phyloP scores from a whole-genome alignment of 495 filamentous ascomycete species.

The Aspergillus heteromorphus region DNA sequence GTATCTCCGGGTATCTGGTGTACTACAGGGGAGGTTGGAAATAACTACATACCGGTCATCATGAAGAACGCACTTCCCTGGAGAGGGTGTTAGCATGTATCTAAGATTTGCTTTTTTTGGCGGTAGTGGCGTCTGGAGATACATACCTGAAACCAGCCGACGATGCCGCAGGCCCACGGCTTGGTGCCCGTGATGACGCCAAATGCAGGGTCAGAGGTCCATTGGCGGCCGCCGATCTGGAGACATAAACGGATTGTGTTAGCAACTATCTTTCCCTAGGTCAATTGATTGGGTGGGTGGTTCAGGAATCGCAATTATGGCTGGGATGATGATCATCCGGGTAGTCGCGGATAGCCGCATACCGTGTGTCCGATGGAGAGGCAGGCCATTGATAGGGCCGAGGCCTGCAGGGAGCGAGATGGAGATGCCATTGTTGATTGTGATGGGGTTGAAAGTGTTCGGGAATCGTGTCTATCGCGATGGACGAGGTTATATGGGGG shows the following conservation, averaged over 20 bases:
- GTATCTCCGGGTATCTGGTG: too few species aligned
- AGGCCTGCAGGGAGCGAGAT: conserved; percentile 20
- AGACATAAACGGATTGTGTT: neutral
- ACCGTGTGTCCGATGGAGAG: conserved; percentile 27
- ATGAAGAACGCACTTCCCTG: conserved; percentile 29
- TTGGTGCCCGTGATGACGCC: conserved; percentile 17
- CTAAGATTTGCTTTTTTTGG: too few species aligned
- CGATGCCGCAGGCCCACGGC: conserved; percentile 24
- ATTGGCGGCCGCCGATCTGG: conserved; percentile 18
- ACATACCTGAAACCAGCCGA: conserved; percentile 31
- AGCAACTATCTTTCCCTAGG: neutral
- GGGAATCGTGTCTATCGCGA: too few species aligned
- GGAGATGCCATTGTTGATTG: conserved; percentile 1
- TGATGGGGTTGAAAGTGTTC: too few species aligned
- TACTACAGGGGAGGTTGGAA: too few species aligned
- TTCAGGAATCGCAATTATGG: neutral
- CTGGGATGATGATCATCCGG: neutral
- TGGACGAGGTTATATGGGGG: too few species aligned
- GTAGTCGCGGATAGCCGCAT: neutral
- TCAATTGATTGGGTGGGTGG: neutral
- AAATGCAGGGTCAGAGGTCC: conserved; percentile 24
- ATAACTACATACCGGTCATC: conserved; percentile 16
- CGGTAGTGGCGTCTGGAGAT: neutral
- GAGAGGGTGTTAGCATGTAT: too few species aligned
- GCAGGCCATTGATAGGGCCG: conserved; percentile 17